Percentiles rank a stretch among this genome's conserved stretches.
phyloP scores from a whole-genome alignment of 176 grass and related monocot genomes.

The Zea mays region DNA sequence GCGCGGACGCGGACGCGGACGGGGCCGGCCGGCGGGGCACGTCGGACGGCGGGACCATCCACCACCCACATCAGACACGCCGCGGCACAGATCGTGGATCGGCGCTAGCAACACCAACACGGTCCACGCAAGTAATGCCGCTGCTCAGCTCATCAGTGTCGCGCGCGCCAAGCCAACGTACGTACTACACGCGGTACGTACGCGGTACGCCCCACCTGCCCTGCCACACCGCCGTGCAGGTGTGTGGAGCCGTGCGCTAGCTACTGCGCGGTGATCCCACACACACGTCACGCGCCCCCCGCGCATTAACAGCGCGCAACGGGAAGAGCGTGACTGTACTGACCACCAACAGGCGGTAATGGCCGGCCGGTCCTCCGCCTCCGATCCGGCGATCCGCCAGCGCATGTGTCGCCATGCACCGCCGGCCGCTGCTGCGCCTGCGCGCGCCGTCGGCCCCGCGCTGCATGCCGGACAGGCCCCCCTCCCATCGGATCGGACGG shows the following conservation, averaged over 20 bases:
- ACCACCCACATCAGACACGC: background rate
- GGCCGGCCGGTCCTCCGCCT: background rate
- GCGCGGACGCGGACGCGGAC: background rate
- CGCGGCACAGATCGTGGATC: background rate
- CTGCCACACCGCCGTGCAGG: background rate
- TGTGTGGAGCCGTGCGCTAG: background rate
- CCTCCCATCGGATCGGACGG: background rate
- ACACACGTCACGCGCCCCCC: background rate
- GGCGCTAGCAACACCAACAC: background rate
- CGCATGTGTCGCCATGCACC: background rate
- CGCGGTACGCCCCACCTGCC: background rate
- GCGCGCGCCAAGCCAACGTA: background rate
- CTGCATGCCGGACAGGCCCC: background rate
- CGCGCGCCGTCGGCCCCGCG: background rate
- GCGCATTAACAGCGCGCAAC: slow-evolving; percentile 18
- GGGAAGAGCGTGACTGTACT: slow-evolving; percentile 16
- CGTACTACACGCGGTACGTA: too few species aligned
- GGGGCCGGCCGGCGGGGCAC: too few species aligned
- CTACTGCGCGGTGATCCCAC: background rate
- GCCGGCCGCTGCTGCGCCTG: background rate
- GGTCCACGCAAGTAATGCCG: background rate
- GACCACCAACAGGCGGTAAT: background rate
- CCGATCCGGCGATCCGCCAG: background rate
- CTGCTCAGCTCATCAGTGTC: background rate
- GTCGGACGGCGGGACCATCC: slow-evolving; percentile 1